Percentiles rank a stretch among this genome's conserved stretches.
Evolutionary conservation across 768 basidiomycete species (phyloP).

Genomic region (Trametes villosa): DNA sequence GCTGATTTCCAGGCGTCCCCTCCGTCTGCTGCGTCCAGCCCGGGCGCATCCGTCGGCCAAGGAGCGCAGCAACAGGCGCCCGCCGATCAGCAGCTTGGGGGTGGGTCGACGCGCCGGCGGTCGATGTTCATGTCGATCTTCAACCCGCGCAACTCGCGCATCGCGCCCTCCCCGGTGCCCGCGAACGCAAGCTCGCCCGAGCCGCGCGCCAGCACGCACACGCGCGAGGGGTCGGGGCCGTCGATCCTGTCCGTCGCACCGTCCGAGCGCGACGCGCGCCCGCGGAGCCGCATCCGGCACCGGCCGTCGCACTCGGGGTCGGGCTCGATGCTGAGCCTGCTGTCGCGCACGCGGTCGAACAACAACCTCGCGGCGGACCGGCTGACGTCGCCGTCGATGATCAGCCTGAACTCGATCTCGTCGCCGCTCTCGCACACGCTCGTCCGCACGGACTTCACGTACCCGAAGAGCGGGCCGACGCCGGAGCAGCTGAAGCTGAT

Average conservation of each 20-base stretch:
- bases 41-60: not conserved
- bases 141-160: conserved; percentile 22
- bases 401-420: conserved; percentile 77
- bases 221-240: conserved; percentile 25
- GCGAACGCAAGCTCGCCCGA: conserved; percentile 13
- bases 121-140: conserved; percentile 30
- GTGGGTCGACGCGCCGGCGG: conserved; percentile 18
- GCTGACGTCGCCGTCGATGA: conserved; percentile 66
- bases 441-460: conserved; percentile 70
- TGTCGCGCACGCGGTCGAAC: conserved; percentile 51
- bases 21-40: conserved; percentile 10
- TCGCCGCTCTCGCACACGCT: conserved; percentile 76
- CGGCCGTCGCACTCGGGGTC: conserved; percentile 44
- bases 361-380: conserved; percentile 38
- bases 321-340: conserved; percentile 37
- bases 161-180: conserved; percentile 9
- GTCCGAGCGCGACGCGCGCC: conserved; percentile 15
- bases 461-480: conserved; percentile 65
- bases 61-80: not conserved
- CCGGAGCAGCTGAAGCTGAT: conserved; percentile 70
- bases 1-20: conserved; percentile 11
- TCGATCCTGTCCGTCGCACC: conserved; percentile 34
- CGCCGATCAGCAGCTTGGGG: conserved; percentile 4
- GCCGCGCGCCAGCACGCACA: conserved; percentile 23
- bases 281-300: conserved; percentile 34